Conservation (phyloP, 176 grass and related monocot genomes). For the Carex kokanica region DNA sequence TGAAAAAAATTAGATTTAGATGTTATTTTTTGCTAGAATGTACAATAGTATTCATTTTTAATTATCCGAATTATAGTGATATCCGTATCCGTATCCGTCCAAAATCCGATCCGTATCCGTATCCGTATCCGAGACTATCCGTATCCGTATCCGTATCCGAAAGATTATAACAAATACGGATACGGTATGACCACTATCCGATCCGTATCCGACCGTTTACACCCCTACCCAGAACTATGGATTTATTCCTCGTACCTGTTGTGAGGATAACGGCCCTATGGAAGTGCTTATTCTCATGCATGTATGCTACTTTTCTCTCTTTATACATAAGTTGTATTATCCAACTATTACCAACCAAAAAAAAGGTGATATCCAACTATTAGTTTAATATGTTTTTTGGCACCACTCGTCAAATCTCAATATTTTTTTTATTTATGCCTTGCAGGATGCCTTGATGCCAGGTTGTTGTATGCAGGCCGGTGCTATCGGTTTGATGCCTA, state of each 20-base stretch:
- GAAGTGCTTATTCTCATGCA: conserved; percentile 87
- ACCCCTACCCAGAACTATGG: too few species aligned
- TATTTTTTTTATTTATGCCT: neutral
- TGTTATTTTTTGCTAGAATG: too few species aligned
- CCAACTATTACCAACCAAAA: neutral
- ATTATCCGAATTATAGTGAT: too few species aligned
- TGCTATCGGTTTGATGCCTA: conserved; percentile 96
- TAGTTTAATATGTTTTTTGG: neutral
- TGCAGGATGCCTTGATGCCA: conserved; percentile 70
- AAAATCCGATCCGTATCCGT: too few species aligned
- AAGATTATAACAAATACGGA: too few species aligned
- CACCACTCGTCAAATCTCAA: neutral
- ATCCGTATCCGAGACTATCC: too few species aligned
- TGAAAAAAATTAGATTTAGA: too few species aligned
- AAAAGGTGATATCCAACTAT: neutral
- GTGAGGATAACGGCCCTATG: conserved; percentile 77
- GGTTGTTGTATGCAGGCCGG: conserved; percentile 79
- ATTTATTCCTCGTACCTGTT: conserved; percentile 72
- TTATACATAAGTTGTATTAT: neutral
- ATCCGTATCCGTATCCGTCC: too few species aligned
- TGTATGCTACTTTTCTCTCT: conserved; percentile 31
- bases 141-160: too few species aligned
- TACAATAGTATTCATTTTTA: too few species aligned
- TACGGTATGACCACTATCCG: too few species aligned
- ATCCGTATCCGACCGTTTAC: too few species aligned